Conservation (phyloP, 2,329 filamentous ascomycete genomes). For the Hypoxylon sp. region DNA sequence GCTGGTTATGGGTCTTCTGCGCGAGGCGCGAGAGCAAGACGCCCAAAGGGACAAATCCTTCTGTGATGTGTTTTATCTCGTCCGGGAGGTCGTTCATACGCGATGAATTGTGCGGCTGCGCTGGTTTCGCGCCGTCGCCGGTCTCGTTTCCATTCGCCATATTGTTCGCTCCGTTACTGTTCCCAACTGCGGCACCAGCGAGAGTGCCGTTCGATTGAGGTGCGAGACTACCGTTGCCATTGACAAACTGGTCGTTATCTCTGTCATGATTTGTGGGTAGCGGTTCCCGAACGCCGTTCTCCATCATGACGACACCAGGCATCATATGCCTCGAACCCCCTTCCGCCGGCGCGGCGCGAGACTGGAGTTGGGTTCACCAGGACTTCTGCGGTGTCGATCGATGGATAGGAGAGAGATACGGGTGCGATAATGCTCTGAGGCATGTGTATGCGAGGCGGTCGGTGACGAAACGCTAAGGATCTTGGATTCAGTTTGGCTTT, state of each 20-base stretch:
- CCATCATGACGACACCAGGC: constrained; percentile 69
- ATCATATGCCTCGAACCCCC: constrained; percentile 57
- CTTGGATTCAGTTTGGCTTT: constrained; percentile 26
- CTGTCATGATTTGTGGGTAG: constrained; percentile 69
- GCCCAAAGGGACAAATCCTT: constrained; percentile 81
- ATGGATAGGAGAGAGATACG: constrained; percentile 17
- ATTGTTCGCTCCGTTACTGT: constrained; percentile 46
- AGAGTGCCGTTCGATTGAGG: constrained; percentile 41
- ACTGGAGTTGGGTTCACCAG: constrained; percentile 42
- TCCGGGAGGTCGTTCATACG: constrained; percentile 71
- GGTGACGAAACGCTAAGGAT: constrained; percentile 13
- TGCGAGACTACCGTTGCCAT: constrained; percentile 46
- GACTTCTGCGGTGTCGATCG: constrained; percentile 24
- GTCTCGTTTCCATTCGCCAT: constrained; percentile 51
- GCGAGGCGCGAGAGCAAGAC: constrained; percentile 82
- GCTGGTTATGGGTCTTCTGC: constrained; percentile 84
- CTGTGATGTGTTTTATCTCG: constrained; percentile 77
- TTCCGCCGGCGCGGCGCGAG: constrained; percentile 52
- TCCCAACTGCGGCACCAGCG: constrained; percentile 37
- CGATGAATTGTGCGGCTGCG: constrained; percentile 44
- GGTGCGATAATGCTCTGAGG: constrained; percentile 39
- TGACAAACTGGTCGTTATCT: constrained; percentile 59
- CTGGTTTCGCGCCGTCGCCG: constrained; percentile 41
- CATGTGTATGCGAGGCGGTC: constrained; percentile 34
- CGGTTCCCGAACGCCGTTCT: constrained; percentile 66